These are phyloP conservation scores for Saccharomycopsis javanensis DNA, from an alignment of 805 yeast genomes.

Conservation along the genomic window DNA sequence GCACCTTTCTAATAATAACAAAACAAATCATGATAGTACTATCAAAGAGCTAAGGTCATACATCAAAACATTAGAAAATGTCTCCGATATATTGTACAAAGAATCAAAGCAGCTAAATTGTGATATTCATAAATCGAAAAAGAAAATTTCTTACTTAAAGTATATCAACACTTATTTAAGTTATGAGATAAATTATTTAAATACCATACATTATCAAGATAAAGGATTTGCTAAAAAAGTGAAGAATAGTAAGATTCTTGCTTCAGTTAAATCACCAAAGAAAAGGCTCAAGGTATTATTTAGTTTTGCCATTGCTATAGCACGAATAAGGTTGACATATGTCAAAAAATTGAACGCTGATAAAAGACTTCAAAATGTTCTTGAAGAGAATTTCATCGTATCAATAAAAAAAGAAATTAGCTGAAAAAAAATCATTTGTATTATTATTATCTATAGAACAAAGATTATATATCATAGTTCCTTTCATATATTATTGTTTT, in stretches of 20 bases:
- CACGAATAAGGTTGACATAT: not conserved
- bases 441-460: not conserved
- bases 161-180: constrained; percentile 4
- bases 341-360: not conserved
- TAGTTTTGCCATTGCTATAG: not conserved
- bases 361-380: not conserved
- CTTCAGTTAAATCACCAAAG: not conserved
- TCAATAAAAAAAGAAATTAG: not conserved
- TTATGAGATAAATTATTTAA: constrained; percentile 2
- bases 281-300: not conserved
- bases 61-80: constrained; percentile 4
- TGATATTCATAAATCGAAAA: not conserved
- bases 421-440: not conserved
- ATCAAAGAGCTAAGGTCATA: not conserved
- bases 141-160: not conserved
- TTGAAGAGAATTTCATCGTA: not conserved
- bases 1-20: not conserved
- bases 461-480: not conserved
- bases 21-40: not conserved
- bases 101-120: not conserved
- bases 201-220: not conserved
- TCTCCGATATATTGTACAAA: not conserved
- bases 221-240: not conserved
- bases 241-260: not conserved
- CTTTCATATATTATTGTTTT: not conserved